phyloP scores from a whole-genome alignment of 345 rosid species.

The Gossypium sturtianum region DNA sequence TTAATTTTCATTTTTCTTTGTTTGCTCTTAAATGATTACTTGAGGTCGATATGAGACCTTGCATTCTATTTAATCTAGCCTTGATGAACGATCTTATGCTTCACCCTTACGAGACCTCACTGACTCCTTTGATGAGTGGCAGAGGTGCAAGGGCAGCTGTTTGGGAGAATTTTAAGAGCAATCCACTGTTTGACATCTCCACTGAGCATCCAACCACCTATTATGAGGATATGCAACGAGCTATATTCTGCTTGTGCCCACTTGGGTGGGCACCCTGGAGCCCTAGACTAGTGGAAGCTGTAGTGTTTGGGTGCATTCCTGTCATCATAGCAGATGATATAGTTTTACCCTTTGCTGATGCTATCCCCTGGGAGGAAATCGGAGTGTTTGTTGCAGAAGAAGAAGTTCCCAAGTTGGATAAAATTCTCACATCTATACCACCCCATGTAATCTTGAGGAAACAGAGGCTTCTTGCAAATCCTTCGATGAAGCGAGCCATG shows the following conservation, averaged over 20 bases:
- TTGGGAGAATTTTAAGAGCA: conserved; percentile 96
- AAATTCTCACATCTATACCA: conserved; percentile 74
- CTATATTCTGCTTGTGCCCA: conserved; percentile 90
- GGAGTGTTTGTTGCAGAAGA: conserved; percentile 84
- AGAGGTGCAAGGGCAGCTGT: conserved; percentile 99
- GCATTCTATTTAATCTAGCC: not conserved
- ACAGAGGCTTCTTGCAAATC: conserved; percentile 90
- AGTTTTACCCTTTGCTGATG: conserved; percentile 89
- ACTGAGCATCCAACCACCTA: conserved; percentile 91
- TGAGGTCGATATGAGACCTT: not conserved
- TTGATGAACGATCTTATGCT: no score
- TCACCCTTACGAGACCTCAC: not conserved
- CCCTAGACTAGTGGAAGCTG: conserved; percentile 94
- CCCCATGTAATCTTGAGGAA: conserved; percentile 72
- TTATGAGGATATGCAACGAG: conserved; percentile 95
- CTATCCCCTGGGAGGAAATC: conserved; percentile 97
- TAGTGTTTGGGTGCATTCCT: conserved; percentile 96
- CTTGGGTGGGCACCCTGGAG: conserved; percentile 99
- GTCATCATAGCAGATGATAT: conserved; percentile 94
- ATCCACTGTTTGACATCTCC: conserved; percentile 89
- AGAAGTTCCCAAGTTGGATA: conserved; percentile 79
- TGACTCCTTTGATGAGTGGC: conserved; percentile 18
- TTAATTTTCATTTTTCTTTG: not conserved
- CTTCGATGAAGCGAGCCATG: conserved; percentile 91
- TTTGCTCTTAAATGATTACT: not conserved